Evolutionary conservation across 2,329 filamentous ascomycete species (phyloP), one percentile per base, ranked within the genome.

Genomic region (Acarospora socialis): DNA sequence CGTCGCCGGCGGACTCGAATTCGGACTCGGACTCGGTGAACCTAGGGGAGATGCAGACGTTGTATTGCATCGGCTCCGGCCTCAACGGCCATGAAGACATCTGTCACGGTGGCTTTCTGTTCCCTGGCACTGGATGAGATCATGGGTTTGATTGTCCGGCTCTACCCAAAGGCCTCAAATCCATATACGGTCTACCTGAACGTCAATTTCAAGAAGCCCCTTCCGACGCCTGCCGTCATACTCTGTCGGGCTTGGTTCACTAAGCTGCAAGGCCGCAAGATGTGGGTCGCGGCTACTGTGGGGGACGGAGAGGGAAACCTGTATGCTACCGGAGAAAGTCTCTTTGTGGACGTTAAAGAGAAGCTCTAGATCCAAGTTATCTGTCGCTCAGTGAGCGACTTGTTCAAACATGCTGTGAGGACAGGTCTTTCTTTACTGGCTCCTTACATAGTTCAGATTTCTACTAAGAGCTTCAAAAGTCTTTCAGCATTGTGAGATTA

Each of bases 111-210:
- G 73, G 72, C 1, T 60, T 76, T 18, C 59, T 69, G n/a, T 5
- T 61, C 62, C 6, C 61, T 65, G 0, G 46, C 77, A n/a, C 47
- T 77, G 14, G 72, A 77, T 44, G 72, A 77, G 45, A 51, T 56
- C 4, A 63, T 68, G 46, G 68, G 70, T 1, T 52, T 64, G 4
- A 39, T 72, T 12, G 52, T 69, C 7, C 53, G 54, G 3, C 43
- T 61, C 17, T 67, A 68, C 38, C 34, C 16, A 10, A 18, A 30
- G 39, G 33, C 46, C 47, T 36, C 28, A 38, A 25, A 48, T 10
- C 50, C 55, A 10, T 57, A 66, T 45, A 71, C 68, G 7, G 66
- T 57, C 4, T 66, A 68, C 46, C 47, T 77, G 31, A 72, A 72
- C 32, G 63, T 67, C 2, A 59, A 50, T 12, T 77, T 70, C 43